Evolutionary conservation across 2,329 filamentous ascomycete genomes (phyloP), one percentile per base, ranked within the genome.

Genomic region (Alternaria postmessia): DNA sequence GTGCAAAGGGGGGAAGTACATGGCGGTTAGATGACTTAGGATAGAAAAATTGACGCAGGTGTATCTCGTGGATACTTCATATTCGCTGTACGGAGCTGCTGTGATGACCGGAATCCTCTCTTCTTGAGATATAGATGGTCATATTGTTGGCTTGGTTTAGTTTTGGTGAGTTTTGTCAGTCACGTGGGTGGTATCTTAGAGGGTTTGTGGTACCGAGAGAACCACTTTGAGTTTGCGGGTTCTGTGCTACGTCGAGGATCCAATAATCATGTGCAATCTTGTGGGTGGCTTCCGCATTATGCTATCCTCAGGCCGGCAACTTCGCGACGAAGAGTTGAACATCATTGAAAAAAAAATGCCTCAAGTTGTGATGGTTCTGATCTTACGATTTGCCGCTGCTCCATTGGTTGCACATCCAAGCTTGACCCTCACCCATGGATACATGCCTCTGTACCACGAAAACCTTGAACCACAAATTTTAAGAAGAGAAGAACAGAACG

Each of bases 221-320:
- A 16, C 39, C 5, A 8, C 11, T 24, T 24, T 24, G 3, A 18
- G 11, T 5, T 22, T 1, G 3, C 5, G 3, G 9, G 38, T 41
- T 41, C 18, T 22, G 3, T 41, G 38, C 20, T 22, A 12, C 5
- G 5, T 24, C 8, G 5, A 42, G 11, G 6, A 2, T 16, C 4
- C 24, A 1, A 11, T 7, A 7, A 24, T 11, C 5, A 14, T 2
- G 11, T 42, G 12, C 20, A 5, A 8, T 20, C 3, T 14, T 42
- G 5, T 16, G 5, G 7, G 8, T 24, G 12, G 20, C 9, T 42
- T 14, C 20, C 7, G 12, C 20, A 16, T 24, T 4, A 16, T 24
- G 39, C 4, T 3, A 4, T 2, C 4, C 7, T 3, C 0, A 7
- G 4, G 18, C 3, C 12, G 20, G 14, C 3, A 7, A 14, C 4